phyloP scores from a whole-genome alignment of 768 basidiomycete genomes.

The Amanita brunnescens region DNA sequence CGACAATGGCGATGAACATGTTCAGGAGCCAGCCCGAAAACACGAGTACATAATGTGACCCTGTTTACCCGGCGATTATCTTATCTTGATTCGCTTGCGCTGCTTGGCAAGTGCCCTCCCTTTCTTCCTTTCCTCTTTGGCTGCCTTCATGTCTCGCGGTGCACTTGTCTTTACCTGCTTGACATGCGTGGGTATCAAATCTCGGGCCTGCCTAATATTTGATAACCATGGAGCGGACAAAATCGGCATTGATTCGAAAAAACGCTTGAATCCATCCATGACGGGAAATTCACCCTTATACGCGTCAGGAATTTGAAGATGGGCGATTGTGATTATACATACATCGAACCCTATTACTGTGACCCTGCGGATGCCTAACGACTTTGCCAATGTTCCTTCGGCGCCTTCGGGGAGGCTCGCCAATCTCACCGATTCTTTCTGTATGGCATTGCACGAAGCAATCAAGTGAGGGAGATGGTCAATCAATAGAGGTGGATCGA shows the following conservation, averaged over 20 bases:
- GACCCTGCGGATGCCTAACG: slow-evolving; percentile 57
- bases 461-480: slow-evolving; percentile 72
- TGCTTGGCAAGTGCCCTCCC: slow-evolving; percentile 26
- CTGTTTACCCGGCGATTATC: background rate
- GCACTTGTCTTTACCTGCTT: slow-evolving; percentile 75
- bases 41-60: background rate
- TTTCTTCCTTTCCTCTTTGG: slow-evolving; percentile 47
- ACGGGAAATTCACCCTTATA: slow-evolving; percentile 33
- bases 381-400: slow-evolving; percentile 49
- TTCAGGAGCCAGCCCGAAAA: background rate
- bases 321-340: slow-evolving; percentile 5
- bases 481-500: slow-evolving; percentile 64
- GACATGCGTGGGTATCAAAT: slow-evolving; percentile 62
- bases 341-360: slow-evolving; percentile 66
- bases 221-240: slow-evolving; percentile 61
- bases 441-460: slow-evolving; percentile 61
- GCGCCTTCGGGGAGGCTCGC: slow-evolving; percentile 61
- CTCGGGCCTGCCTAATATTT: slow-evolving; percentile 14
- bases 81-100: slow-evolving; percentile 4
- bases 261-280: slow-evolving; percentile 22
- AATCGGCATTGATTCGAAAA: slow-evolving; percentile 44
- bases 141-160: slow-evolving; percentile 70
- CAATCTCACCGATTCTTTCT: slow-evolving; percentile 36
- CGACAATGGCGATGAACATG: slow-evolving; percentile 67
- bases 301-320: slow-evolving; percentile 12